Conservation (phyloP, 805 yeast species). For the Cephaloascus fragrans region DNA sequence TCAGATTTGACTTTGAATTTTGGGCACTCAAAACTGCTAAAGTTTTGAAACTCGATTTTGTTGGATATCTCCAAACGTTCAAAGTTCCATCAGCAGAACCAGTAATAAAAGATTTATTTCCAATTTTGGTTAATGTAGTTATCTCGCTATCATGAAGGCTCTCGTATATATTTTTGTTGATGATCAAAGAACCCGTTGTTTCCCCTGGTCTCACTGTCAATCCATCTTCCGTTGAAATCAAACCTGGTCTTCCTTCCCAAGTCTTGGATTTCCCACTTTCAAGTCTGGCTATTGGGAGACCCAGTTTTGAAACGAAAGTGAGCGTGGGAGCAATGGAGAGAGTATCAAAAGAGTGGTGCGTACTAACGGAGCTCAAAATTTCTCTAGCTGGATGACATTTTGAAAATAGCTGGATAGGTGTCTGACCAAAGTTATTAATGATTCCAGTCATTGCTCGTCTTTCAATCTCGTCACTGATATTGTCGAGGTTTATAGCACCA, state of each 20-base stretch:
- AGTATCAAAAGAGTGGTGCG: slow-evolving; percentile 21
- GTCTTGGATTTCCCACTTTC: slow-evolving; percentile 32
- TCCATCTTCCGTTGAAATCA: slow-evolving; percentile 8
- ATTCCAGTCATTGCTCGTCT: slow-evolving; percentile 71
- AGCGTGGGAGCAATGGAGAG: slow-evolving; percentile 23
- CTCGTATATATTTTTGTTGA: slow-evolving; percentile 34
- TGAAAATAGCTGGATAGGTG: slow-evolving; percentile 65
- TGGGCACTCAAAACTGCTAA: neutral
- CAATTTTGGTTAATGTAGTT: slow-evolving; percentile 28
- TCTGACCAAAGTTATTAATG: slow-evolving; percentile 88
- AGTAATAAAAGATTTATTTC: slow-evolving; percentile 31
- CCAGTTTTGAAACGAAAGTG: slow-evolving; percentile 32
- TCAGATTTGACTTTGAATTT: neutral
- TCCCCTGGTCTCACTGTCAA: neutral
- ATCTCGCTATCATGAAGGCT: slow-evolving; percentile 30
- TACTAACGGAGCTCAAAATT: slow-evolving; percentile 22
- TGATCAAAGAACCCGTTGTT: slow-evolving; percentile 20
- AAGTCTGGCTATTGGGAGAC: slow-evolving; percentile 29
- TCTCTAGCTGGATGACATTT: slow-evolving; percentile 55
- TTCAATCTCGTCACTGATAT: slow-evolving; percentile 64
- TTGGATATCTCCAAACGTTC: slow-evolving; percentile 43
- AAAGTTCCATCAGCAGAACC: slow-evolving; percentile 53
- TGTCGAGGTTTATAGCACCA: slow-evolving; percentile 73
- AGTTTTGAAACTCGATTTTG: slow-evolving; percentile 9
- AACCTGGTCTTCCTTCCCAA: slow-evolving; percentile 43